These are phyloP conservation scores for Colletotrichum orbiculare DNA, from an alignment of 2,329 filamentous ascomycete genomes.

Conservation along the genomic window DNA sequence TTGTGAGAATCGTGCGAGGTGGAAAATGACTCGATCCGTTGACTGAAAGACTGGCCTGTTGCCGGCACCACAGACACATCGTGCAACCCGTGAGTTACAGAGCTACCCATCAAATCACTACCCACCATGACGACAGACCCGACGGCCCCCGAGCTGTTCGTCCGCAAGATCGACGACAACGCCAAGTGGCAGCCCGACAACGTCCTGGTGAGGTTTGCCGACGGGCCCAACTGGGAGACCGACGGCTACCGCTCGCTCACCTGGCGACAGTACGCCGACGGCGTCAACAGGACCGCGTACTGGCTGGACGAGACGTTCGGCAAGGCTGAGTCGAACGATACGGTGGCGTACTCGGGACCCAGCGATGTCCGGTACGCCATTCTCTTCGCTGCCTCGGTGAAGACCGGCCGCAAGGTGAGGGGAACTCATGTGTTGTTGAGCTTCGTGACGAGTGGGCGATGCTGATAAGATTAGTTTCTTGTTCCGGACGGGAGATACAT, in stretches of 20 bases:
- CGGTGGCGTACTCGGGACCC: slow-evolving; percentile 1
- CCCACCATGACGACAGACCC: no score
- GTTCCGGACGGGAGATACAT: not conserved
- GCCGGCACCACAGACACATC: not conserved
- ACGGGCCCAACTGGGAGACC: slow-evolving; percentile 1
- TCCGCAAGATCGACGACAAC: slow-evolving; percentile 4
- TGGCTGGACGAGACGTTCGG: slow-evolving; percentile 3
- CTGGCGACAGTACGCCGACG: slow-evolving; percentile 7
- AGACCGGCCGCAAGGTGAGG: not conserved
- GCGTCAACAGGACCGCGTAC: slow-evolving; percentile 5
- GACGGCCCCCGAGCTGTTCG: not conserved
- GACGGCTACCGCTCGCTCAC: slow-evolving; percentile 2
- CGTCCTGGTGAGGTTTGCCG: not conserved
- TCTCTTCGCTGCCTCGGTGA: not conserved
- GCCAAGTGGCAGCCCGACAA: slow-evolving; percentile 1
- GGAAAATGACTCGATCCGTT: no score
- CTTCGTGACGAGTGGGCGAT: no score
- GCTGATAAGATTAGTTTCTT: no score
- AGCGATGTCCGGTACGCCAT: slow-evolving; percentile 2
- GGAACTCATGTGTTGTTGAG: no score
- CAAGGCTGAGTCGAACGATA: not conserved
- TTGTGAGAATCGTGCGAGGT: no score
- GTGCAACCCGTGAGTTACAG: not conserved
- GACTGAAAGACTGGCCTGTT: no score
- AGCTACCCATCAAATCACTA: no score